phyloP scores from a whole-genome alignment of 2,329 filamentous ascomycete species.

The Peltaster fructicola region DNA sequence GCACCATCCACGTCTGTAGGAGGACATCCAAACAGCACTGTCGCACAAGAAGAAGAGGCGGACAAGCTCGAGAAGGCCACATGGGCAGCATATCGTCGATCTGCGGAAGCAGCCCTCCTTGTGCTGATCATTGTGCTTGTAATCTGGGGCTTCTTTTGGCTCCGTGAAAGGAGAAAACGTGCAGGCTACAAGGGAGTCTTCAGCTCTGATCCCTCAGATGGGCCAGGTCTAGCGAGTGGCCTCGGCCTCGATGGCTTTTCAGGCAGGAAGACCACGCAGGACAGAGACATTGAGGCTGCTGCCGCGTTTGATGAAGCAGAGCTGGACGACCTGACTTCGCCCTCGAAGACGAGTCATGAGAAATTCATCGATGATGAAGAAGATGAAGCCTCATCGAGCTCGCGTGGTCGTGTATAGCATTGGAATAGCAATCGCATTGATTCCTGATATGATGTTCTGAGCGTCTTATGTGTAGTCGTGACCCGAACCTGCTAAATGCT shows the following conservation, averaged over 20 bases:
- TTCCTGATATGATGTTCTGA: not conserved
- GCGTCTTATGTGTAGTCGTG: not conserved
- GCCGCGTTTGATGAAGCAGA: constrained; percentile 43
- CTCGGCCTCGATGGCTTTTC: constrained; percentile 11
- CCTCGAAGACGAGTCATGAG: constrained; percentile 6
- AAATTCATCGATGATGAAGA: constrained; percentile 1
- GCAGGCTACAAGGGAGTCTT: constrained; percentile 28
- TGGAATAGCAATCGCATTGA: not conserved
- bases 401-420: not conserved
- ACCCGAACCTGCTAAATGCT: too few species aligned
- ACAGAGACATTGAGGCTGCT: constrained; percentile 39
- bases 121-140: constrained; percentile 58
- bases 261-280: constrained; percentile 21
- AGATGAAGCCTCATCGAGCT: constrained; percentile 1
- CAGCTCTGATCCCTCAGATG: constrained; percentile 21
- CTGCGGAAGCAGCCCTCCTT: constrained; percentile 68
- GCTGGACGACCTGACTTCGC: constrained; percentile 34
- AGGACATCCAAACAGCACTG: constrained; percentile 50
- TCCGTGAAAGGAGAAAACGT: constrained; percentile 34
- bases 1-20: constrained; percentile 4
- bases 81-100: constrained; percentile 77
- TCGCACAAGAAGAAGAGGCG: constrained; percentile 47
- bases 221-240: constrained; percentile 27
- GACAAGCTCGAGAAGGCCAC: constrained; percentile 67
- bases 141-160: constrained; percentile 56